Conservation (phyloP, 768 basidiomycete species). For the Tephrocybe sp. region DNA sequence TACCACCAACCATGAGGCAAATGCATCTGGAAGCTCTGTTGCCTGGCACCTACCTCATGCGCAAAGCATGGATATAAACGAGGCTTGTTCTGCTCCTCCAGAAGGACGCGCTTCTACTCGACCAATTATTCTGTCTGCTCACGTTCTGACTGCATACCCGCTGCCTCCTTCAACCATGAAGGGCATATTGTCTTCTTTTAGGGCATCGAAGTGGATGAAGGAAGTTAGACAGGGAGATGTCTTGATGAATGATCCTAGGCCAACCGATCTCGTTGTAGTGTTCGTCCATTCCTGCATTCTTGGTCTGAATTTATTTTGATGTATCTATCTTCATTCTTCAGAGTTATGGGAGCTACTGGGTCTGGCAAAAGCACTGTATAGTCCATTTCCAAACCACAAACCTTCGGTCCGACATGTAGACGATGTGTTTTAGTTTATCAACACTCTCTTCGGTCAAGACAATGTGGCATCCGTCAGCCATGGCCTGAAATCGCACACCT, state of each 20-base stretch:
- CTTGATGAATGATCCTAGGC: neutral
- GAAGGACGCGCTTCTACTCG: neutral
- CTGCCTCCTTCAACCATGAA: neutral
- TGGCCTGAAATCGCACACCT: neutral
- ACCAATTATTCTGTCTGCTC: neutral
- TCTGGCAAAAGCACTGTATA: conserved; percentile 15
- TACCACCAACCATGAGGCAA: neutral
- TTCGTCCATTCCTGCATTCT: neutral
- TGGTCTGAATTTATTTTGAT: neutral
- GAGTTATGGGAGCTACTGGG: conserved; percentile 10
- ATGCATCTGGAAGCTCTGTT: neutral
- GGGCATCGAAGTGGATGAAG: neutral
- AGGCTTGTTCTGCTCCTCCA: neutral
- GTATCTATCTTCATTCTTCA: neutral
- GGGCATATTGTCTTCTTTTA: neutral
- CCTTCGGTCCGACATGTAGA: neutral
- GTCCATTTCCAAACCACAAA: neutral
- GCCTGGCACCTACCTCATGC: neutral
- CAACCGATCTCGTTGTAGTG: conserved; percentile 1
- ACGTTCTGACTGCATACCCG: neutral
- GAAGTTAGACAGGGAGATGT: neutral
- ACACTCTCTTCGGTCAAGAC: neutral
- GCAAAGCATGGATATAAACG: neutral
- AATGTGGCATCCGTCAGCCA: neutral
- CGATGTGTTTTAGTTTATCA: neutral